Evolutionary conservation across 768 basidiomycete species (phyloP).

Genomic region (Tylopilus rubrobrunneus): DNA sequence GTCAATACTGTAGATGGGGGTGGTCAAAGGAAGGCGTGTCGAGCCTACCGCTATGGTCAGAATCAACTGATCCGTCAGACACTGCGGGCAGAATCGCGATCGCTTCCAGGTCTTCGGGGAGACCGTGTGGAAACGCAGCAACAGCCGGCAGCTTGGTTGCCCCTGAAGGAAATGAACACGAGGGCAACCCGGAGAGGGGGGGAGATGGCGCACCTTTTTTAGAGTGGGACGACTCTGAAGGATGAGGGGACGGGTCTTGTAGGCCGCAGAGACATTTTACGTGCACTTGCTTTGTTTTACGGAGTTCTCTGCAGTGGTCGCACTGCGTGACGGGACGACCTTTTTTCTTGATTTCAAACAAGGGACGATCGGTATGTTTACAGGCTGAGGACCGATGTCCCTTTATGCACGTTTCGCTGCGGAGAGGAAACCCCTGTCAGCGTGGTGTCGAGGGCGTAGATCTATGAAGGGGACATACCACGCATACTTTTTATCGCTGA

Average conservation of each 20-base stretch:
- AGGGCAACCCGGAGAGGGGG: background rate
- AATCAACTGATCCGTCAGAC: slow-evolving; percentile 54
- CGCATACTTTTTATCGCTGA: slow-evolving; percentile 77
- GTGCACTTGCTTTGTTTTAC: slow-evolving; percentile 46
- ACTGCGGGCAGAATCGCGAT: slow-evolving; percentile 30
- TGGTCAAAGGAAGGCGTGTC: slow-evolving; percentile 41
- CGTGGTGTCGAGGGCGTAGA: slow-evolving; percentile 3
- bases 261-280: slow-evolving; percentile 39
- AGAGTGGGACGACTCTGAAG: slow-evolving; percentile 28
- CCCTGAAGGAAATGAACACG: slow-evolving; percentile 41
- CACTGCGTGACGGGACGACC: slow-evolving; percentile 57
- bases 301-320: slow-evolving; percentile 42
- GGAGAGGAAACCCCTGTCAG: background rate
- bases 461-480: slow-evolving; percentile 49
- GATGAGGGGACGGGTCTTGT: slow-evolving; percentile 34
- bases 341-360: slow-evolving; percentile 77
- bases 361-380: slow-evolving; percentile 81
- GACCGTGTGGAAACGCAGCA: slow-evolving; percentile 80
- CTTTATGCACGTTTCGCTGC: slow-evolving; percentile 89
- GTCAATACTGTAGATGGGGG: slow-evolving; percentile 41
- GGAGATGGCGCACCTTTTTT: slow-evolving; percentile 61
- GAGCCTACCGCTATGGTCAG: slow-evolving; percentile 65
- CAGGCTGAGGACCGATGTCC: slow-evolving; percentile 89
- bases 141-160: slow-evolving; percentile 56
- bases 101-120: slow-evolving; percentile 67